phyloP scores from a whole-genome alignment of 2,329 filamentous ascomycete genomes.

The Thielaviopsis cerberus region DNA sequence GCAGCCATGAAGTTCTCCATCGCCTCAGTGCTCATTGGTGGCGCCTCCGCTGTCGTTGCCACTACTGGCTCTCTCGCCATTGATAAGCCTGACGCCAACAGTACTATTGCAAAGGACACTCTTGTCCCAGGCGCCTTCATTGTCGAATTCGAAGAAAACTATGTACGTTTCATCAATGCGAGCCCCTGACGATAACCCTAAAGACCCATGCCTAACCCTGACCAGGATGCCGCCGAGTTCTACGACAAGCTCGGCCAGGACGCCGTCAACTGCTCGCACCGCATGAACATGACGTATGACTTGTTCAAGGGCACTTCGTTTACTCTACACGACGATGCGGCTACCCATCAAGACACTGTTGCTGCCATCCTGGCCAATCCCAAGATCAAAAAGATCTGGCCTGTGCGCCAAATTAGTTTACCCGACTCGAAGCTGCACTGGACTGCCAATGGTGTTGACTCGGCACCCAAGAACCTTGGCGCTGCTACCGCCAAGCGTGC shows the following conservation, averaged over 20 bases:
- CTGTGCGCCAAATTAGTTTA: background rate
- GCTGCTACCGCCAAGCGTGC: background rate
- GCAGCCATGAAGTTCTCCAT: background rate
- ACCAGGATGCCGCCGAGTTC: background rate
- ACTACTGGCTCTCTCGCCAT: background rate
- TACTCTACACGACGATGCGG: background rate
- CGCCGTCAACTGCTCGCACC: background rate
- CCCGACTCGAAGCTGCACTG: background rate
- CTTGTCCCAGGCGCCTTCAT: slow-evolving; percentile 1
- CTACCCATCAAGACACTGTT: background rate
- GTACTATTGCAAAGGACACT: background rate
- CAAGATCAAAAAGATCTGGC: background rate
- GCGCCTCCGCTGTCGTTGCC: background rate
- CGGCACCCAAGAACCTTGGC: background rate
- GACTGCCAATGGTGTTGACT: background rate
- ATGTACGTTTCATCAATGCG: background rate
- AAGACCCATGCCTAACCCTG: background rate
- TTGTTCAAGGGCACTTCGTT: slow-evolving; percentile 4
- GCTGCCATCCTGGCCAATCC: background rate
- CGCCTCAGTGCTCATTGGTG: background rate
- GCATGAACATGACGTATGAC: background rate
- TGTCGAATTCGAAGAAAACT: slow-evolving; percentile 1
- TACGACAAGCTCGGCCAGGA: background rate
- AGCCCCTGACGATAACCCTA: background rate
- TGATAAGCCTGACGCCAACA: background rate